Conservation (phyloP, 768 basidiomycete species). For the Termitomyces sp. region DNA sequence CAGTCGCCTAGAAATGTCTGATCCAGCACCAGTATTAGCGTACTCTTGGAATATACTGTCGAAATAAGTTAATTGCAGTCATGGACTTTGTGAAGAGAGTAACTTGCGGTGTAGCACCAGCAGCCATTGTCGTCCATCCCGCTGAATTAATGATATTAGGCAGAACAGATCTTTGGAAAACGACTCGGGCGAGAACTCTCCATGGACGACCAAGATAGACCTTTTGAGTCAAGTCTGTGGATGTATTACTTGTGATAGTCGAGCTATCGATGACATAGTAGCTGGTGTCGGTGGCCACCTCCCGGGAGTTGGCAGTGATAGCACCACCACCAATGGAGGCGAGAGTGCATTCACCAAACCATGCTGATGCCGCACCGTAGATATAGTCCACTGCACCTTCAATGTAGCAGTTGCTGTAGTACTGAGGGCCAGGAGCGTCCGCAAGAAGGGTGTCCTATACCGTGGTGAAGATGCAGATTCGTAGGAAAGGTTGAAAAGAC, state of each 20-base stretch:
- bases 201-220: slow-evolving; percentile 20
- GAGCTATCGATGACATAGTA: slow-evolving; percentile 26
- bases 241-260: slow-evolving; percentile 16
- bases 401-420: slow-evolving; percentile 27
- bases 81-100: not conserved
- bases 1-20: slow-evolving; percentile 19
- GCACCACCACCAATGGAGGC: slow-evolving; percentile 23
- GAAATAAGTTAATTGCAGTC: not conserved
- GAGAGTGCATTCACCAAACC: slow-evolving; percentile 26
- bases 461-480: not conserved
- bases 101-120: slow-evolving; percentile 20
- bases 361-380: slow-evolving; percentile 22
- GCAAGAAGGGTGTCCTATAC: slow-evolving; percentile 22
- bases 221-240: slow-evolving; percentile 16
- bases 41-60: slow-evolving; percentile 21
- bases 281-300: slow-evolving; percentile 14
- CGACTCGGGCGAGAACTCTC: slow-evolving; percentile 20
- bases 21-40: slow-evolving; percentile 24
- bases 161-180: slow-evolving; percentile 22
- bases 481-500: not conserved
- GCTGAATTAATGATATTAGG: slow-evolving; percentile 20
- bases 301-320: slow-evolving; percentile 24
- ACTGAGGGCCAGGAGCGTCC: slow-evolving; percentile 20
- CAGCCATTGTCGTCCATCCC: slow-evolving; percentile 24
- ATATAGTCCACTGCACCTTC: slow-evolving; percentile 27